Evolutionary conservation across 371 early-diverging fungal genomes (phyloP).

Genomic region (Saksenaea vasiformis): DNA sequence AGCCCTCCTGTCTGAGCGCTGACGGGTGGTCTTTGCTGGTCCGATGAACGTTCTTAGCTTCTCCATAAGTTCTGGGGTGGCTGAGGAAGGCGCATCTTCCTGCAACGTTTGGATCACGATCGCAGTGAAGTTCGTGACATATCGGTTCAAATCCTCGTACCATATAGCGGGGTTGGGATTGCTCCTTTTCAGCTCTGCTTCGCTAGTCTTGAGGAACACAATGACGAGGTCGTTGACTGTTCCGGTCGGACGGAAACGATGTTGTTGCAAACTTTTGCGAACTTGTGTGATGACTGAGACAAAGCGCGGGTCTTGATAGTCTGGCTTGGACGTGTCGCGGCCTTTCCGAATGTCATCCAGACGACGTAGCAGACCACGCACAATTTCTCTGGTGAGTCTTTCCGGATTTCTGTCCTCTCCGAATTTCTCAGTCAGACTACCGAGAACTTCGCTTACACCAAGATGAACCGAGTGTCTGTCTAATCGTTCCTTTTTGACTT

Average conservation of each 20-base stretch:
- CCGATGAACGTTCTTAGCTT: background rate
- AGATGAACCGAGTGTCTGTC: constrained; percentile 36
- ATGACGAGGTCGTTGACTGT: constrained; percentile 41
- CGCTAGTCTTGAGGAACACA: constrained; percentile 33
- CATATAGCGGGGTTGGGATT: constrained; percentile 40
- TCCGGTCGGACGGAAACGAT: constrained; percentile 33
- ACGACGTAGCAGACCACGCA: constrained; percentile 29
- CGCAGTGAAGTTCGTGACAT: constrained; percentile 35
- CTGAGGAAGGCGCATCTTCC: constrained; percentile 38
- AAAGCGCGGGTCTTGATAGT: constrained; percentile 34
- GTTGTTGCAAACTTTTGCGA: constrained; percentile 31
- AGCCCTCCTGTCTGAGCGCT: constrained; percentile 1
- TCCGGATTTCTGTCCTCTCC: constrained; percentile 29
- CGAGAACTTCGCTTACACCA: constrained; percentile 31
- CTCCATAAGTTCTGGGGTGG: constrained; percentile 33
- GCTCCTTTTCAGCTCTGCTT: constrained; percentile 35
- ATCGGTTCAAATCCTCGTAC: constrained; percentile 35
- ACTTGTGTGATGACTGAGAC: constrained; percentile 23
- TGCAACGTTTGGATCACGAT: constrained; percentile 29
- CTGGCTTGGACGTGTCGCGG: constrained; percentile 29
- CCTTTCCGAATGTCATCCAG: constrained; percentile 39
- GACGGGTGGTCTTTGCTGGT: constrained; percentile 6
- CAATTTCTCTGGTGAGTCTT: constrained; percentile 36
- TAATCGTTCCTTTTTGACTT: constrained; percentile 17
- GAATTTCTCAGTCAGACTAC: constrained; percentile 36